phyloP scores from a whole-genome alignment of 768 basidiomycete species.

The Mycena pura region DNA sequence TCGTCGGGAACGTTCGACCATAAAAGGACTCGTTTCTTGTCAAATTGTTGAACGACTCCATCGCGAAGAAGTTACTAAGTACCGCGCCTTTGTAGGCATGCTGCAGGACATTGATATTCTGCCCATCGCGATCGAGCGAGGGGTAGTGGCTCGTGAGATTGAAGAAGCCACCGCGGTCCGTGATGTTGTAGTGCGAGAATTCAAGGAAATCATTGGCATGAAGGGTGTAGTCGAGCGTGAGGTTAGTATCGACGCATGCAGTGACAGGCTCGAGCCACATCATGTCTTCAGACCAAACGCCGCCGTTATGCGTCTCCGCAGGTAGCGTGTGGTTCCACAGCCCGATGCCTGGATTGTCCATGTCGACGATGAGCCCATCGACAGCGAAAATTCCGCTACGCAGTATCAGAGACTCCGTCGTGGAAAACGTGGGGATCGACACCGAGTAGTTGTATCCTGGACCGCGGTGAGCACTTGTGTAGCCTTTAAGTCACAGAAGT shows the following conservation, averaged over 20 bases:
- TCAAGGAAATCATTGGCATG: not conserved
- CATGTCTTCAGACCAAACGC: constrained; percentile 30
- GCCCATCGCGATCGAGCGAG: too few species aligned
- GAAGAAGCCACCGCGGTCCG: too few species aligned
- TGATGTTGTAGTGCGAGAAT: constrained; percentile 18
- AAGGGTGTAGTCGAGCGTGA: constrained; percentile 29
- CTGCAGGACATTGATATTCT: too few species aligned
- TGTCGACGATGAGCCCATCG: constrained; percentile 28
- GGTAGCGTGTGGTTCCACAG: constrained; percentile 28
- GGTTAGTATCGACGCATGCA: constrained; percentile 30
- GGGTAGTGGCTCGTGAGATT: too few species aligned
- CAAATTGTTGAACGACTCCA: constrained; percentile 21
- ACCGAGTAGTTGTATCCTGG: constrained; percentile 21
- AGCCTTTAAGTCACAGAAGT: too few species aligned
- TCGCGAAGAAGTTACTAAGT: constrained; percentile 27
- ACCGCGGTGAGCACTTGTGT: too few species aligned
- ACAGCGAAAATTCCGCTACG: constrained; percentile 28
- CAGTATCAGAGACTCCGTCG: constrained; percentile 26
- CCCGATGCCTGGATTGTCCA: constrained; percentile 29
- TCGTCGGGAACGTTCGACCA: constrained; percentile 22
- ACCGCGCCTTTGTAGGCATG: too few species aligned
- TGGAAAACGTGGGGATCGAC: not conserved
- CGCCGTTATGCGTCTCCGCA: constrained; percentile 1
- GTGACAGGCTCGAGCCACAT: constrained; percentile 34
- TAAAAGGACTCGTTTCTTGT: constrained; percentile 21